phyloP scores from a whole-genome alignment of 2,329 filamentous ascomycete species.

The Thielaviopsis populi region DNA sequence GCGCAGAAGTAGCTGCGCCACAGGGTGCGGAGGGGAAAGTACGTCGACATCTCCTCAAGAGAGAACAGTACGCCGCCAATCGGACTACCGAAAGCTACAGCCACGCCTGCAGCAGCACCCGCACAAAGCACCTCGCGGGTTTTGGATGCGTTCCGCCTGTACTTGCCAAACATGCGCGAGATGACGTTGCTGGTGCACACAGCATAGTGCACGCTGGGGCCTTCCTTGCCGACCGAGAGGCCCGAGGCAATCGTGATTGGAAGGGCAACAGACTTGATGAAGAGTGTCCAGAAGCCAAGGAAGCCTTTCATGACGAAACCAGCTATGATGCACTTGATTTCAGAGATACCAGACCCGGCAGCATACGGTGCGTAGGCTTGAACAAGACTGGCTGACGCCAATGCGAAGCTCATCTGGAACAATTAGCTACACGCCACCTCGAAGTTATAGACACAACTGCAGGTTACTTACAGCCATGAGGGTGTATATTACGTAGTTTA shows the following conservation, averaged over 20 bases:
- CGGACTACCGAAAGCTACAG: slow-evolving; percentile 90
- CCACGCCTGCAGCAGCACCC: slow-evolving; percentile 86
- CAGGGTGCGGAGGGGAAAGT: slow-evolving; percentile 92
- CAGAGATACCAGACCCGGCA: slow-evolving; percentile 89
- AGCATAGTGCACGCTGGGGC: slow-evolving; percentile 96
- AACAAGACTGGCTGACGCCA: slow-evolving; percentile 68
- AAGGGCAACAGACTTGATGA: slow-evolving; percentile 86
- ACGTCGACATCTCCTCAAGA: slow-evolving; percentile 90
- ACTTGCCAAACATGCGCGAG: slow-evolving; percentile 82
- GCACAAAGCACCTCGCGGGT: slow-evolving; percentile 90
- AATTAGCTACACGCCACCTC: slow-evolving; percentile 18
- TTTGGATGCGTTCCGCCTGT: slow-evolving; percentile 80
- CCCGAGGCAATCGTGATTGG: slow-evolving; percentile 89
- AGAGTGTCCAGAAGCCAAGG: slow-evolving; percentile 72
- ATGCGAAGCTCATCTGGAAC: slow-evolving; percentile 57
- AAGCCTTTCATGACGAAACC: slow-evolving; percentile 99
- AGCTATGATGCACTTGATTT: slow-evolving; percentile 98
- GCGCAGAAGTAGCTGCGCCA: slow-evolving; percentile 99
- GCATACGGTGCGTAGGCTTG: slow-evolving; percentile 90
- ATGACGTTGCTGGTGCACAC: slow-evolving; percentile 97
- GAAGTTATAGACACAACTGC: neutral
- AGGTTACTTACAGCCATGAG: slow-evolving; percentile 52
- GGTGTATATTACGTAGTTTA: slow-evolving; percentile 84
- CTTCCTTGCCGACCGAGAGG: slow-evolving; percentile 90
- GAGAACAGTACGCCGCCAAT: slow-evolving; percentile 96